Conservation (phyloP, 768 basidiomycete genomes). For the Tricholoma furcatifolium region DNA sequence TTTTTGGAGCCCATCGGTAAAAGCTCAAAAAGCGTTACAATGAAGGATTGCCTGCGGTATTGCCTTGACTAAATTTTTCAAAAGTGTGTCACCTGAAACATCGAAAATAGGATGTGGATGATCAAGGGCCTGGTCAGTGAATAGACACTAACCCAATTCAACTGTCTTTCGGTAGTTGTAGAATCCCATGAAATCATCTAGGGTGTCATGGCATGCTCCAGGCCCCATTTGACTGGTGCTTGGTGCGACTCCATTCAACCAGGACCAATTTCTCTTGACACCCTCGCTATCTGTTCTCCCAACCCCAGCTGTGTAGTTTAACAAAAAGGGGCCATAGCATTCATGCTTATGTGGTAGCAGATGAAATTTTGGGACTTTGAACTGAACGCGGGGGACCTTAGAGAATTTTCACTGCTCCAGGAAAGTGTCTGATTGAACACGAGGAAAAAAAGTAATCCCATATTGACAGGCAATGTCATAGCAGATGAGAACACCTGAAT, state of each 20-base stretch:
- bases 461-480: constrained; percentile 32
- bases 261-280: constrained; percentile 19
- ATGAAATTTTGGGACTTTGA: too few relatives aligned
- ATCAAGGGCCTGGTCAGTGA: constrained; percentile 3
- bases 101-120: too few relatives aligned
- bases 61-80: constrained; percentile 3
- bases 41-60: constrained; percentile 12
- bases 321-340: constrained; percentile 19
- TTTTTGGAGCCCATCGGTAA: constrained; percentile 7
- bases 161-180: constrained; percentile 18
- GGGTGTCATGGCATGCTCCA: too few relatives aligned
- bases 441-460: constrained; percentile 14
- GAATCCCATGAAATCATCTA: too few relatives aligned
- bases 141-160: constrained; percentile 2
- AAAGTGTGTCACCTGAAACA: too few relatives aligned
- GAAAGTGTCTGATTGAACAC: not conserved
- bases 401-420: not conserved
- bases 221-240: constrained; percentile 24
- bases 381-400: constrained; percentile 8
- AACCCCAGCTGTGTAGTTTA: constrained; percentile 20
- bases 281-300: too few relatives aligned
- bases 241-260: constrained; percentile 14
- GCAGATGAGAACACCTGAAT: constrained; percentile 4
- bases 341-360: too few relatives aligned
- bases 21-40: not conserved